A percentile compares a stretch with the other conserved stretches of the same genome.
phyloP scores from a whole-genome alignment of 768 basidiomycete species.

The Rhodotorula kratochvilovae region DNA sequence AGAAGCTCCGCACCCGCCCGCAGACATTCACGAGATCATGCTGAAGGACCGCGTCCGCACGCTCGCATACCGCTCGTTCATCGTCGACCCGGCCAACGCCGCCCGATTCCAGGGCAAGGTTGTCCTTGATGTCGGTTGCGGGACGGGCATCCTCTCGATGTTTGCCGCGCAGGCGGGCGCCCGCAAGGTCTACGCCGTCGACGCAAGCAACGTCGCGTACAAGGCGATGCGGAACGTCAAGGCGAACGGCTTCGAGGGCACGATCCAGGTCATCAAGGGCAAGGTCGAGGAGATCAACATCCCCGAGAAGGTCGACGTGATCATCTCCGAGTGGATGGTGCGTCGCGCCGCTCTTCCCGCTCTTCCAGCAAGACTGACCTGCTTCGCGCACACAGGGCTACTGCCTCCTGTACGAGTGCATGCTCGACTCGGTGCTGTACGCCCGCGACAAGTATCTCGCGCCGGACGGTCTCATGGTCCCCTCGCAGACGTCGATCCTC shows the following conservation, averaged over 20 bases:
- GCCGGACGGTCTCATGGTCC: slow-evolving; percentile 75
- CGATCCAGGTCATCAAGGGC: slow-evolving; percentile 68
- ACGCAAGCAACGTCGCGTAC: slow-evolving; percentile 99
- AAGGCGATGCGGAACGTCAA: slow-evolving; percentile 95
- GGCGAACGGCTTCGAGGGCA: slow-evolving; percentile 93
- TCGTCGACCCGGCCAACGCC: slow-evolving; percentile 65
- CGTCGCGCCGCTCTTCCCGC: slow-evolving; percentile 39
- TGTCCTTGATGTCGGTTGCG: slow-evolving; percentile 94
- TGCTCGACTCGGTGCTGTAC: slow-evolving; percentile 89
- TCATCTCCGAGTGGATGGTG: slow-evolving; percentile 95
- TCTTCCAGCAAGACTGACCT: background rate
- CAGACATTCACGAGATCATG: slow-evolving; percentile 95
- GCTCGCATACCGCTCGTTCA: slow-evolving; percentile 85
- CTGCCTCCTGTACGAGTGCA: slow-evolving; percentile 70
- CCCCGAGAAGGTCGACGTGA: slow-evolving; percentile 77
- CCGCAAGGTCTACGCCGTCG: slow-evolving; percentile 56
- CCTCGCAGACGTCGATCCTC: slow-evolving; percentile 81
- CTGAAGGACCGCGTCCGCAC: slow-evolving; percentile 92
- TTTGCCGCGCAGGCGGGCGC: slow-evolving; percentile 45
- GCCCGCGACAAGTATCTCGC: slow-evolving; percentile 73
- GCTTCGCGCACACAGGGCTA: slow-evolving; percentile 45
- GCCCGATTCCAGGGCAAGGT: slow-evolving; percentile 72
- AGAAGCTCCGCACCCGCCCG: background rate
- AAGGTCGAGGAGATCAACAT: slow-evolving; percentile 83
- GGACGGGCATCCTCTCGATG: slow-evolving; percentile 55